Percentiles rank a stretch among this genome's conserved stretches.
Conservation (phyloP, 495 filamentous ascomycete genomes). For the Sphaerosporella brunnea region DNA sequence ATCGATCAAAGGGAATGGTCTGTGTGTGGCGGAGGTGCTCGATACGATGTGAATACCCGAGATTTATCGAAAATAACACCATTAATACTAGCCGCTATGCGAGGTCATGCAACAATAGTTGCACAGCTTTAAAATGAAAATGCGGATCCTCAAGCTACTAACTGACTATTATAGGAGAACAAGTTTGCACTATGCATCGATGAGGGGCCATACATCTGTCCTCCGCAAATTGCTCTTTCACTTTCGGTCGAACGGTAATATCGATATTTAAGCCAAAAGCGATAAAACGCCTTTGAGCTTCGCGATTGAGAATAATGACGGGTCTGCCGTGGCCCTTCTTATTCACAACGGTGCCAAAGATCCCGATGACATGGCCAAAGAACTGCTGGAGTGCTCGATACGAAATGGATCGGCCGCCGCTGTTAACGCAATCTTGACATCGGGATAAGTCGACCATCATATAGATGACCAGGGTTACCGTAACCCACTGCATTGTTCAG, state of each 20-base stretch:
- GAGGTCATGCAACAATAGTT: conserved; percentile 1
- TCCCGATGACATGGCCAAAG: not conserved
- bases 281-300: conserved; percentile 1
- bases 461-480: not conserved
- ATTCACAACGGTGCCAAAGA: conserved; percentile 10
- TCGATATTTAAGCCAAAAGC: not conserved
- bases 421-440: not conserved
- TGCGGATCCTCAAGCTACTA: no score
- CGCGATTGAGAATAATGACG: conserved; percentile 3
- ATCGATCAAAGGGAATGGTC: not conserved
- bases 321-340: conserved; percentile 1
- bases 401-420: conserved; percentile 5
- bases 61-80: not conserved
- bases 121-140: not conserved
- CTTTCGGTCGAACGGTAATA: not conserved
- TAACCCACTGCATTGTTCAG: conserved; percentile 3
- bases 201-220: not conserved
- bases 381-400: not conserved
- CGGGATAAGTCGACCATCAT: not conserved
- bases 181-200: conserved; percentile 1
- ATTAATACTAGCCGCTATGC: conserved; percentile 6
- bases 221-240: not conserved
- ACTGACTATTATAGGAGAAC: no score
- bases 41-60: not conserved
- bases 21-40: not conserved